These are phyloP conservation scores for Candida qinlingensis DNA, from an alignment of 805 yeast species.

Conservation along the genomic window DNA sequence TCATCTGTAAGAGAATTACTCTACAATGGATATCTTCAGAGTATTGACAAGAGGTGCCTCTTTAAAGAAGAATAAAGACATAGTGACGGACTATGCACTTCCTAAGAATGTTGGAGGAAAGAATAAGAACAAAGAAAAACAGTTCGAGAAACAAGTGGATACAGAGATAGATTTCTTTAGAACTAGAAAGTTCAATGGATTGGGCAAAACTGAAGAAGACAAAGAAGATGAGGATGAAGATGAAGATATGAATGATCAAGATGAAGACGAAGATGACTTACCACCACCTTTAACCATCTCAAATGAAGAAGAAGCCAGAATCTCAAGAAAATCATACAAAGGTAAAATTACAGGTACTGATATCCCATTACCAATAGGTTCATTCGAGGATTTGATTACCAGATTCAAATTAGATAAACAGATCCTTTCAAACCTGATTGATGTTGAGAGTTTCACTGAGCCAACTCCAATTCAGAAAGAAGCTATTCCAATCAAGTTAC, in stretches of 20 bases:
- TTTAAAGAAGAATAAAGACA: constrained; percentile 47
- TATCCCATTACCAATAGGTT: constrained; percentile 84
- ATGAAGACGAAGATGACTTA: constrained; percentile 28
- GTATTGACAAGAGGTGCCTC: constrained; percentile 84
- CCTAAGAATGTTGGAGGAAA: constrained; percentile 23
- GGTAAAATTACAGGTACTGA: constrained; percentile 80
- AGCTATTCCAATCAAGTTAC: constrained; percentile 69
- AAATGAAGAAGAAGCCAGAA: constrained; percentile 52
- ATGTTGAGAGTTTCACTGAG: constrained; percentile 61
- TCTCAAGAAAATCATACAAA: constrained; percentile 52
- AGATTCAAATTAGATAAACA: constrained; percentile 61
- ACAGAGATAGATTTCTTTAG: constrained; percentile 83
- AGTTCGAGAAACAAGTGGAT: constrained; percentile 47
- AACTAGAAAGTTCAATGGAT: constrained; percentile 35
- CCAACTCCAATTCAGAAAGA: constrained; percentile 96
- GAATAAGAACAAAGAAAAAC: constrained; percentile 31
- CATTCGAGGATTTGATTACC: constrained; percentile 73
- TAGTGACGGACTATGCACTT: constrained; percentile 23
- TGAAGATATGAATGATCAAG: constrained; percentile 16
- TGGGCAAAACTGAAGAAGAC: constrained; percentile 22
- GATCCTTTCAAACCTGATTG: constrained; percentile 54
- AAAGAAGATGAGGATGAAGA: constrained; percentile 26
- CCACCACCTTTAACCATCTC: constrained; percentile 40
- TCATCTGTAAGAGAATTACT: neutral
- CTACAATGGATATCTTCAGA: constrained; percentile 78